Base-by-base conservation (phyloP, 2,329 filamentous ascomycete species). In the Fusarium xyrophilum region DNA sequence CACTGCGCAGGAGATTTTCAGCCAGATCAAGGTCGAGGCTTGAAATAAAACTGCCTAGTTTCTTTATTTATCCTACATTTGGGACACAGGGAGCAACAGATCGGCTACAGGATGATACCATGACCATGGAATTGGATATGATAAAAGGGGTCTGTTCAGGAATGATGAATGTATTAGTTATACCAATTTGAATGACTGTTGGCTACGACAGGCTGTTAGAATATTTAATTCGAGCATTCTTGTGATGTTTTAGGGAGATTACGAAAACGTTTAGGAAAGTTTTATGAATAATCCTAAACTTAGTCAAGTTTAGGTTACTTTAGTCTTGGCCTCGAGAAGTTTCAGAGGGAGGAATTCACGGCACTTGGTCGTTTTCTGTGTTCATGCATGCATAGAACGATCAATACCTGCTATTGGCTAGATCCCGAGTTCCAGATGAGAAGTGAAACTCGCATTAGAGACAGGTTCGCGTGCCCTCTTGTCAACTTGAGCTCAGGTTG, bases 1-100 rank as follows among this genome's bases (percentile, higher is more conserved):
- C 55, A 89, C 89, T n/a, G 90, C 91, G 8, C 86, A 91, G 73
- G 90, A 93, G 79, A 85, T 92, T 54, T 81, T 93, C 78, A 75
- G 63, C 39, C 71, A 73, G 59, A 63, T 73, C 33, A 52, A 73
- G 58, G 68, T 68, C 27, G 57, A 63, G 36, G 69, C 67, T 35
- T 73, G 68, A 48, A 53, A 56, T 14, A 23, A 42, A 42, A 25
- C 53, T 40, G 23, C n/a, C 50, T 59, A 55, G n/a, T 36, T 44
- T 46, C 30, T 56, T 38, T 44, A 42, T 52, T 43, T 13, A 52
- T 25, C 12, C 51, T 36, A 10, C 44, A 63, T 63, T 63, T 35
- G 39, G 35, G 48, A 50, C 51, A 54, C 32, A 17, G 50, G 70
- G 70, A 65, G 70, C 63, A 71, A 65, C 17, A 38, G 36, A 44